These are phyloP conservation scores for Phytophthora hibernalis DNA, from an alignment of 352 stramenopile genomes.

Conservation along the genomic window DNA sequence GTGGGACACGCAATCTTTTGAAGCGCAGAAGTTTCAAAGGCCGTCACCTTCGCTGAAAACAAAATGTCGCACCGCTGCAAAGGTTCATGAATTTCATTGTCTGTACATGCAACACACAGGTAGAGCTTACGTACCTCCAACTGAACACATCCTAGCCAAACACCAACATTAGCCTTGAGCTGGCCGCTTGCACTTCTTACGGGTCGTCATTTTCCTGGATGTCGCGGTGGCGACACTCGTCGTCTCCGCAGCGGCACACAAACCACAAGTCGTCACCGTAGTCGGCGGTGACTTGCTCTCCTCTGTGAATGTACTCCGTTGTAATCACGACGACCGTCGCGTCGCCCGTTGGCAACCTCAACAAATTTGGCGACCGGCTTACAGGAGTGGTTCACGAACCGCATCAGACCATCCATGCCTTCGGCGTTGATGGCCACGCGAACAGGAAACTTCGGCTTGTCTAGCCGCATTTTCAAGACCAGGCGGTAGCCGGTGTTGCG, in stretches of 20 bases:
- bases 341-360: no score
- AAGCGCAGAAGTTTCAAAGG: no score
- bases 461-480: background rate
- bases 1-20: no score
- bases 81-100: no score
- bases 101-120: no score
- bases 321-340: background rate
- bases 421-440: no score
- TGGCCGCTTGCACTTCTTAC: background rate
- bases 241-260: background rate
- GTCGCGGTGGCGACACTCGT: background rate
- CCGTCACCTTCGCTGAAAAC: no score
- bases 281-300: background rate
- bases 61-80: no score
- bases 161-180: no score
- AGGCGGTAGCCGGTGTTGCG: conserved; percentile 3
- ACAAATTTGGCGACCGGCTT: no score
- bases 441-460: background rate
- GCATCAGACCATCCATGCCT: no score
- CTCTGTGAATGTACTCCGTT: background rate
- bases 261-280: conserved; percentile 3
- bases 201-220: conserved; percentile 1
- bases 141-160: background rate
- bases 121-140: background rate
- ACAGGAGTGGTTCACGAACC: no score